These are phyloP conservation scores for Neopestalotiopsis sp. DNA, from an alignment of 2,329 filamentous ascomycete species.

Conservation along the genomic window DNA sequence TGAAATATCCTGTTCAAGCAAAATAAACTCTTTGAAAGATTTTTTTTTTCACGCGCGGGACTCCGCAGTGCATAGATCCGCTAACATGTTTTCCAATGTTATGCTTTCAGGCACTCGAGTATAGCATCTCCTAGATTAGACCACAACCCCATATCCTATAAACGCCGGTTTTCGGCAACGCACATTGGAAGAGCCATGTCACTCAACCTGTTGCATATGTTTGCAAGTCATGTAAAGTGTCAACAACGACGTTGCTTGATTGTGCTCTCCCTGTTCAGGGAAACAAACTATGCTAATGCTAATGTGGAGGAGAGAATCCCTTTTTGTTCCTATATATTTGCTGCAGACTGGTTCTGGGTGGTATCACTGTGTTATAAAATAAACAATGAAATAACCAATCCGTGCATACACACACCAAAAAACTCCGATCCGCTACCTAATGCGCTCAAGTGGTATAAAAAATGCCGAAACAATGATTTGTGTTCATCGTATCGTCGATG, in stretches of 20 bases:
- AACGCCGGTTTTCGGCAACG: too few species aligned
- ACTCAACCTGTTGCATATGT: too few species aligned
- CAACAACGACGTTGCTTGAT: not conserved
- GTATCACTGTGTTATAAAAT: not conserved
- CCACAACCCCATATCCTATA: too few species aligned
- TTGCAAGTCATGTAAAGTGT: too few species aligned
- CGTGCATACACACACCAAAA: not conserved
- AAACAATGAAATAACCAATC: not conserved
- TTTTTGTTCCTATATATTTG: not conserved
- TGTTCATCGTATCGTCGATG: not conserved
- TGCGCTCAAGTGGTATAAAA: constrained; percentile 3
- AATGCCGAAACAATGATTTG: not conserved
- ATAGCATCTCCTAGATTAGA: too few species aligned
- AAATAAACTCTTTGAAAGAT: too few species aligned
- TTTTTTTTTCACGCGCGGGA: too few species aligned
- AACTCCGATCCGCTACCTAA: not conserved
- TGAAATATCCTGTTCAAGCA: too few species aligned
- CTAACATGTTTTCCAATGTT: too few species aligned
- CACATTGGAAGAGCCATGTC: too few species aligned
- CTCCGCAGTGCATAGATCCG: too few species aligned
- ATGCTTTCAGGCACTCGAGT: too few species aligned
- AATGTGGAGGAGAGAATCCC: not conserved
- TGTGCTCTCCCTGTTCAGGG: not conserved
- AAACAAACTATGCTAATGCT: not conserved
- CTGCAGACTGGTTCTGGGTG: not conserved